Base-by-base conservation (phyloP, 768 basidiomycete genomes). In the Pisolithus marmoratus region DNA sequence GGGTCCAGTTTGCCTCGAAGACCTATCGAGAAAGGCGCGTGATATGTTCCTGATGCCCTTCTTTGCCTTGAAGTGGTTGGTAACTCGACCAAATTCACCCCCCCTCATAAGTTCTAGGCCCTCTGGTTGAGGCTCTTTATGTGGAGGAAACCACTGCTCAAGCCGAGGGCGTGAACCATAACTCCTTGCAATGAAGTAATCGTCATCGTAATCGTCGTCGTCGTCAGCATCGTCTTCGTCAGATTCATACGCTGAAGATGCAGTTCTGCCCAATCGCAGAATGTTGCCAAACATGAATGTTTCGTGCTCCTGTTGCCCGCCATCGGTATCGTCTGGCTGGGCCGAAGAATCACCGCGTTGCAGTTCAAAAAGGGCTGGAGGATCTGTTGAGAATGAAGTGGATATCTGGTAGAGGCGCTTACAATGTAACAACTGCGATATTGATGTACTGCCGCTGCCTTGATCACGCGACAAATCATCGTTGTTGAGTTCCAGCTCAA, bases 11-110 rank as follows among this genome's bases (percentile, higher is more conserved):
- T 71, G 66, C 23, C 57, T 59, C 23, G 63, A 64, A 22, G 70
- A 65, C 44, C 79, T 71, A 41, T 77, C 72, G 37, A 78, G 60
- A 11, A 88, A 62, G 19, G 67, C 59, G 51, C 72, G 75, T 22
- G 81, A 68, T n/a, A 84, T 46, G 54, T 81, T 87, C 36, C 61
- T 61, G 31, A 71, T 60, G 38, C 73, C 70, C 26, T 66, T 70
- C 42, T 72, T 70, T 29, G 70, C 66, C 55, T 68, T 72, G 14
- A 75, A 62, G 62, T 83, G 83, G 50, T 73, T 67, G 34, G 73
- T 71, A 31, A 89, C 72, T 52, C 79, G 70, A 17, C 91, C 91
- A 66, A 93, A 95, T 49, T 93, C 87, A 43, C 92, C 92, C 58
- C 83, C 76, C 57, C 78, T 77, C 9, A 90, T 74, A 12, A 95